phyloP scores from a whole-genome alignment of 2,329 filamentous ascomycete species.

The Aphanocladium album region DNA sequence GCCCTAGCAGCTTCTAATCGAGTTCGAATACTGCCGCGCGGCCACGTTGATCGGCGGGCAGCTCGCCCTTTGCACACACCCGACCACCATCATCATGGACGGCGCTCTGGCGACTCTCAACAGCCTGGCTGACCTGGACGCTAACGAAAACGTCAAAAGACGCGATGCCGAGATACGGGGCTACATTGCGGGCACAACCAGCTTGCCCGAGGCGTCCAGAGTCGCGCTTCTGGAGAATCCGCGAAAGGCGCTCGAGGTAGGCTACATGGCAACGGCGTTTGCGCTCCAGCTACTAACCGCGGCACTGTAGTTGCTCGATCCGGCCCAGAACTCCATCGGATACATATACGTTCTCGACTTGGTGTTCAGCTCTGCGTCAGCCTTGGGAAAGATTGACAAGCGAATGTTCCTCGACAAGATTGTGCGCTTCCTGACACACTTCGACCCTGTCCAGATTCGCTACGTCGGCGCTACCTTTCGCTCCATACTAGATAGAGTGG shows the following conservation, averaged over 20 bases:
- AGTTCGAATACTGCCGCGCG: neutral
- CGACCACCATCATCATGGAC: conserved; percentile 25
- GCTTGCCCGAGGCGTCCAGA: conserved; percentile 30
- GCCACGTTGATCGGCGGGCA: neutral
- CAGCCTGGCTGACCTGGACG: conserved; percentile 34
- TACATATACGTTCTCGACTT: conserved; percentile 44
- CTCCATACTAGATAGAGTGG: conserved; percentile 38
- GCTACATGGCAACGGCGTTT: neutral
- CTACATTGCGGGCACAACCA: conserved; percentile 35
- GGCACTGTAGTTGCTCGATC: conserved; percentile 38
- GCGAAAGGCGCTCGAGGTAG: conserved; percentile 38
- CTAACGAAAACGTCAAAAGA: conserved; percentile 23
- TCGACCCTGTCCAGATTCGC: conserved; percentile 48
- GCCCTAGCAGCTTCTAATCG: neutral
- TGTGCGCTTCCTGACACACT: conserved; percentile 41
- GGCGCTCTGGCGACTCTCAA: conserved; percentile 28
- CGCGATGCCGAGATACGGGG: conserved; percentile 36
- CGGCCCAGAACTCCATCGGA: conserved; percentile 45
- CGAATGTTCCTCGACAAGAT: conserved; percentile 35
- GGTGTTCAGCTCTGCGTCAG: conserved; percentile 24
- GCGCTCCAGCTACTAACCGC: conserved; percentile 16
- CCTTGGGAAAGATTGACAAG: conserved; percentile 27
- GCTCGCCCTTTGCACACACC: neutral
- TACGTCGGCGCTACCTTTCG: conserved; percentile 42
- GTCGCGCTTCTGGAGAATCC: conserved; percentile 30